Conservation (phyloP, 208 protist species). For the Crithidia acanthocephali region DNA sequence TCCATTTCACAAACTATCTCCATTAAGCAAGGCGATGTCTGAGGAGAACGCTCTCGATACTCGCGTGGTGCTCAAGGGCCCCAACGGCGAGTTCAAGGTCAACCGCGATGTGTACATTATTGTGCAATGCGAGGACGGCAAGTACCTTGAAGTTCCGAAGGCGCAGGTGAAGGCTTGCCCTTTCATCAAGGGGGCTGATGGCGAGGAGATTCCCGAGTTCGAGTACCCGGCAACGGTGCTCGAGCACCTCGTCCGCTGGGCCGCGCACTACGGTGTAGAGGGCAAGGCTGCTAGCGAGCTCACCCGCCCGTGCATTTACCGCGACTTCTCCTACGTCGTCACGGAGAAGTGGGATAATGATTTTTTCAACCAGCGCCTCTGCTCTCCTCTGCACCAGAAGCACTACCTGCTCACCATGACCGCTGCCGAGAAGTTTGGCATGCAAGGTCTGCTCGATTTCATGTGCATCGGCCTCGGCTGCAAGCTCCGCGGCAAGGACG, state of each 20-base stretch:
- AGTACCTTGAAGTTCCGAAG: constrained; percentile 56
- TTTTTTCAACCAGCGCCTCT: constrained; percentile 60
- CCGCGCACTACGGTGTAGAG: constrained; percentile 57
- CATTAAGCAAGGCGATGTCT: constrained; percentile 5
- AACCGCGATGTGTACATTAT: constrained; percentile 31
- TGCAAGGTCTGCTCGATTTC: constrained; percentile 78
- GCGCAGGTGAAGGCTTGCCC: constrained; percentile 34
- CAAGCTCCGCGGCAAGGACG: constrained; percentile 70
- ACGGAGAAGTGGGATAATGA: constrained; percentile 74
- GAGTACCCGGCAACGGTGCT: constrained; percentile 65
- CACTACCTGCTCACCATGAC: constrained; percentile 72
- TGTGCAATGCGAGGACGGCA: constrained; percentile 71
- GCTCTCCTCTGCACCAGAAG: constrained; percentile 41
- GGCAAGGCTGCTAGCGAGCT: constrained; percentile 57
- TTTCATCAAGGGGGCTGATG: constrained; percentile 47
- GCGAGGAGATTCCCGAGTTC: constrained; percentile 49
- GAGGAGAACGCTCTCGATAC: constrained; percentile 30
- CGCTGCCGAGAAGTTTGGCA: constrained; percentile 72
- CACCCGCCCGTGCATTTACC: constrained; percentile 68
- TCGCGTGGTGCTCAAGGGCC: constrained; percentile 38
- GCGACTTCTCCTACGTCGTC: constrained; percentile 63
- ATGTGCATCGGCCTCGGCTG: constrained; percentile 74
- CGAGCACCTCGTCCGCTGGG: constrained; percentile 64
- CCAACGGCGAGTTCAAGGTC: constrained; percentile 42
- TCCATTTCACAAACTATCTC: background rate